Evolutionary conservation across 1,284 basidiomycete species (phyloP), one percentile per base, ranked within the genome.

Genomic region (Ustilago lituana): DNA sequence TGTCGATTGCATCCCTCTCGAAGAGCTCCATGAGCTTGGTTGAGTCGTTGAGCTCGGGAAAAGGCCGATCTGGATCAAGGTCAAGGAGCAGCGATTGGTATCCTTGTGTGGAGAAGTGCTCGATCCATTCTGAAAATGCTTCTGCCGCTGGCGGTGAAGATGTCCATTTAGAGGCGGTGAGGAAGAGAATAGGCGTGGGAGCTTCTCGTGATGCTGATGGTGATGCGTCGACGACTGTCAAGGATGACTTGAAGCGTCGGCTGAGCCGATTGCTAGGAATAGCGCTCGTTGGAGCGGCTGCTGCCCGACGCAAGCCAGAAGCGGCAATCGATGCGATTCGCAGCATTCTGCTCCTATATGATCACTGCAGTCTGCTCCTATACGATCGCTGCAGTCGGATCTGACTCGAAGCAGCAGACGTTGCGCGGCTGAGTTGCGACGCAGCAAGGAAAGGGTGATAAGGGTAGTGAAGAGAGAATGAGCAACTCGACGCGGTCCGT

Each of bases 171-270:
- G 74, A 69, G 22, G 76, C 65, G 5, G 76, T 67, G 47, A 79
- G 58, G 29, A 79, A 75, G 47, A 79, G 53, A 11, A 79, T 53
- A 11, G 77, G 77, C 39, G 76, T 79, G 17, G 77, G 77, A 24
- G 77, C 77, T 50, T 79, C 74, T 27, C 77, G 53, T 9, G 35
- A 1, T 20, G 68, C 68, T 4, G 50, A 45, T 2, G 57, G 14
- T 3, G 62, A 54, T 1, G 67, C 41, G 1, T 46, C 29, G 2
- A 71, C 44, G 19, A 66, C 43, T 22, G 31, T 43, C 4, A 71
- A 29, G 7, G 62, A 65, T 5, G 68, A 65, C 24, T 62, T 57
- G 37, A 51, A 51, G 22, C 66, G 62, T 20, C 20, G 40, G 56
- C 33, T 38, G 24, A 45, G 36, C 46, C 41, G 55, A 54, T 24